Evolutionary conservation across 768 basidiomycete species (phyloP), one percentile per base, ranked within the genome.

Genomic region (Strobilomyces dryophilus): DNA sequence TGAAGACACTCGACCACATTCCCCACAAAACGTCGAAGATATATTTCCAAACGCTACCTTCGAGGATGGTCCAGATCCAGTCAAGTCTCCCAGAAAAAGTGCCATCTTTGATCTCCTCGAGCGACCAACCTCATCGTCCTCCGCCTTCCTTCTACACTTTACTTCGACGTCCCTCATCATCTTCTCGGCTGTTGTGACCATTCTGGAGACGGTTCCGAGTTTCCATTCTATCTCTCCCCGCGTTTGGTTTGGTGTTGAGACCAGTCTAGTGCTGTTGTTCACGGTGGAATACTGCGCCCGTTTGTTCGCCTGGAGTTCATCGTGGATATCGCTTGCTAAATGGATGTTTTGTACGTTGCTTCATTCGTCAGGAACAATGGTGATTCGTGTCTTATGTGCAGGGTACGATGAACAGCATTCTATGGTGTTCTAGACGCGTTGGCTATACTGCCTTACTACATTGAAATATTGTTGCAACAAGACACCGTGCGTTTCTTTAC

Each of bases 231-330:
- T 85, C 3, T 79, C 83, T 3, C 81, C 79, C 14, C 74, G 83
- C 35, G 74, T 87, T 8, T 92, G 93, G 83, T 95, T 95, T 56
- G 93, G 93, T 1, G 65, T 92, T 20, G 93, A 95, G 72, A 92
- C 92, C 17, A 84, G 79, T 47, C 69, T 95, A 10, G 92, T 95
- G 24, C 82, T 85, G 45, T 66, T 94, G 3, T 95, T 95, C 68
- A 94, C 93, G 0, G 76, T 92, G 52, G 93, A 97, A 69, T 95
- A 90, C 64, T 66, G 85, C 26, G 81, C 80, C 12, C 74, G 89
- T 34, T 81, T 81, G 63, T 51, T 89, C 1, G 90, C 89, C n/a
- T 89, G 81, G 85, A 92, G 82, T 62, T 78, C 68, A 53, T 78
- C 81, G 0, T 85, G 81, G 87, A 71, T 71, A 31, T 74, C 76